Conservation (phyloP, 345 rosid genomes). For the Eucalyptus sp. region DNA sequence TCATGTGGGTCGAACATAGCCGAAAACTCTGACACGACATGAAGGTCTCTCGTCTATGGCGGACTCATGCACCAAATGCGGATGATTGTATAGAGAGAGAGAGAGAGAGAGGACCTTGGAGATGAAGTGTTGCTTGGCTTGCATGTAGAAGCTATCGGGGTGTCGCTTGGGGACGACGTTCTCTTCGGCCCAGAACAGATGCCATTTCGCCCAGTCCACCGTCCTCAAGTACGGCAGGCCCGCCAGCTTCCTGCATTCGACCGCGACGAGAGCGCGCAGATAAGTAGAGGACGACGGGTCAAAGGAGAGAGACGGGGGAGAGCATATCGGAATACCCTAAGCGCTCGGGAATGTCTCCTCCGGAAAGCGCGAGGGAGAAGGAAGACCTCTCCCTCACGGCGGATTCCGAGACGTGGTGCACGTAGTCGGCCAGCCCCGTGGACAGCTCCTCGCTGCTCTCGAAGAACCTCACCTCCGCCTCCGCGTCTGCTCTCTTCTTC, state of each 20-base stretch:
- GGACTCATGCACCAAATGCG: background rate
- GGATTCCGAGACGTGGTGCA: slow-evolving; percentile 5
- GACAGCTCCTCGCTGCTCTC: slow-evolving; percentile 11
- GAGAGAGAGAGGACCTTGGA: slow-evolving; percentile 12
- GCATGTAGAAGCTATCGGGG: slow-evolving; percentile 20
- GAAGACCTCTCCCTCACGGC: slow-evolving; percentile 12
- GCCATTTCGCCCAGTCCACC: slow-evolving; percentile 32
- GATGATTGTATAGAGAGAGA: background rate
- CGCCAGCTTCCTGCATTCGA: slow-evolving; percentile 13
- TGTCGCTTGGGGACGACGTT: slow-evolving; percentile 17
- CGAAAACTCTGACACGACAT: background rate
- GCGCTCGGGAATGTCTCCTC: slow-evolving; percentile 10
- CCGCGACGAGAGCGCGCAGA: background rate
- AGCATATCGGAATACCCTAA: background rate
- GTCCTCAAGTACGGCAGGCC: slow-evolving; percentile 9
- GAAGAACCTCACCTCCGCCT: slow-evolving; percentile 3
- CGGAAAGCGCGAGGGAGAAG: slow-evolving; percentile 31
- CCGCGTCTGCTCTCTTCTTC: background rate
- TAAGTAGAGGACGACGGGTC: background rate
- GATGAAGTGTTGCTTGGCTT: slow-evolving; percentile 14
- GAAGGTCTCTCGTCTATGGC: no score
- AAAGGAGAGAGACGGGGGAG: background rate
- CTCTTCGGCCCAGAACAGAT: slow-evolving; percentile 33
- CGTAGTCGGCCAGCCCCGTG: slow-evolving; percentile 7
- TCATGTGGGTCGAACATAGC: background rate